phyloP scores from a whole-genome alignment of 179 eudicot species.

The Corrigiola litoralis region DNA sequence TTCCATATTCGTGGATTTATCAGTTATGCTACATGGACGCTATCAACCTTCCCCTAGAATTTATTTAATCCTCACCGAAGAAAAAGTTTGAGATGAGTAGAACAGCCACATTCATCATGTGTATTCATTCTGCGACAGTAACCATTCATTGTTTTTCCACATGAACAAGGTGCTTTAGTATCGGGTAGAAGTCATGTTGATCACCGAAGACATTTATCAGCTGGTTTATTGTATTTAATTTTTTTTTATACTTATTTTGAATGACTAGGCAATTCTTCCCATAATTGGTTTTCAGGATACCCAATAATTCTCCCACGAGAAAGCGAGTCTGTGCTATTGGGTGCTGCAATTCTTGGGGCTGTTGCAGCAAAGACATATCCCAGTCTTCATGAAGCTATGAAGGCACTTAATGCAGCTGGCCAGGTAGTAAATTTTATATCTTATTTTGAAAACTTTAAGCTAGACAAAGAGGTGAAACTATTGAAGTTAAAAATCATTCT shows the following conservation, averaged over 20 bases:
- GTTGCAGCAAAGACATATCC: conserved; percentile 87
- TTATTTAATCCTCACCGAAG: neutral
- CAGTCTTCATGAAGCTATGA: conserved; percentile 81
- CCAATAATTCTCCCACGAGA: conserved; percentile 89
- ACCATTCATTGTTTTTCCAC: neutral
- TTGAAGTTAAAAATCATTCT: neutral
- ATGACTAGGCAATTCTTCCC: neutral
- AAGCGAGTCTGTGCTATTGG: conserved; percentile 85
- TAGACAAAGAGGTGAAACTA: neutral
- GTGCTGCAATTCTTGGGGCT: conserved; percentile 96
- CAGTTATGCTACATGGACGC: too few species aligned
- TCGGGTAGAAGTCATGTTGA: neutral
- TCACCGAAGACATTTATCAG: too few species aligned
- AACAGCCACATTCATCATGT: neutral
- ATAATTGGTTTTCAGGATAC: conserved; percentile 42
- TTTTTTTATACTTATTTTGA: too few species aligned
- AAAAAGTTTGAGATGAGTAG: neutral
- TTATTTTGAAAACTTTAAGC: neutral
- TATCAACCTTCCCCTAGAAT: too few species aligned
- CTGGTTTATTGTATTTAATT: too few species aligned
- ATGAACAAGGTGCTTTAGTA: neutral
- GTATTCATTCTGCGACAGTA: neutral
- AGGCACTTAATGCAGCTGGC: conserved; percentile 86
- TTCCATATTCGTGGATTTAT: too few species aligned
- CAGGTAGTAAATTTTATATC: conserved; percentile 41